Base-by-base conservation (phyloP, 768 basidiomycete genomes). In the Rhizopogon salebrosus region DNA sequence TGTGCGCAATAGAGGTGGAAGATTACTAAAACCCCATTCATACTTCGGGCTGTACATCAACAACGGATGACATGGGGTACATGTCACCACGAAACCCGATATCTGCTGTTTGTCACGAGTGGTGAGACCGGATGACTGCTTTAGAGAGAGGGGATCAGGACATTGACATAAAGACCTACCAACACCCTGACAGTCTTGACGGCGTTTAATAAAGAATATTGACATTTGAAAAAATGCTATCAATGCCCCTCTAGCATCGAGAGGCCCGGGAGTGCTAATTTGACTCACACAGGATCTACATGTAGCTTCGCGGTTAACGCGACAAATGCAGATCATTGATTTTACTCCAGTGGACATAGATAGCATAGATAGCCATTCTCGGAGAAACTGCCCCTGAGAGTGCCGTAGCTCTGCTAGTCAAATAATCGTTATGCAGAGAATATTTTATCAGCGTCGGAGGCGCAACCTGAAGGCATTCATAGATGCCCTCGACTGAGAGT, bases 401-500 rank as follows among this genome's bases (percentile, higher is more conserved):
- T 5, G 36, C 2, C 10, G 14, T 46, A 20, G 31, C 13, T 16
- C 31, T 16, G 8, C 14, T 34, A 5, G 34, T 29, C 14, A 45
- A 14, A 46, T 46, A n/a, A 6, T 6, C 8, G 20, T 11, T 20
- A 45, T 45, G 7, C 8, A 13, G 14, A n/a, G 18, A 52, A 48
- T 13, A 16, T 6, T 16, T 18, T 20, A 37, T 72, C 60, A 78
- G 34, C 81, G 82, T 52, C 89, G 83, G 41, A 92, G 77, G 6
- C 90, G 82, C 52, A 92, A 69, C 42, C 82, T 76, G 67, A 91
- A 87, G 6, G 89, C 90, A 63, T 92, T 92, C 68, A 85, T 89
- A 5, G 89, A 91, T 3, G 78, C 79, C 50, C 80, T 79, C 16
- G 87, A 88, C 23, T 81, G 72, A 3, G 80, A 68, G 59, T 85